phyloP scores from a whole-genome alignment of 2,329 filamentous ascomycete genomes.

The Fusarium compactum region DNA sequence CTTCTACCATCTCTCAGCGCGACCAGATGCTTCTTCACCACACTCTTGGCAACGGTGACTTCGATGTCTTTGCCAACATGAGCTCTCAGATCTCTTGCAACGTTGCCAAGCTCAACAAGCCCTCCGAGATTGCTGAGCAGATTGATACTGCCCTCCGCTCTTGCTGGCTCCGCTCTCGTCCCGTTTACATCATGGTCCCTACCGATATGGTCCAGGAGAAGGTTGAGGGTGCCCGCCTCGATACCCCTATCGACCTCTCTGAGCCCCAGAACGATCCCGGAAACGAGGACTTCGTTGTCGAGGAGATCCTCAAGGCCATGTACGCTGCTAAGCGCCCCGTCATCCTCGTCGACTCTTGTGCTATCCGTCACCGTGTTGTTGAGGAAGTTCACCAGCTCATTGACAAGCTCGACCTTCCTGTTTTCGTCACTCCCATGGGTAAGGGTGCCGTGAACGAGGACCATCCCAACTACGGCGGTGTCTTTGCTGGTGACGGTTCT shows the following conservation, averaged over 20 bases:
- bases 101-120: conserved; percentile 76
- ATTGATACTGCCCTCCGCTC: conserved; percentile 83
- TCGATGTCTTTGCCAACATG: conserved; percentile 86
- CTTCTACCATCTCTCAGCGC: conserved; percentile 61
- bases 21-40: conserved; percentile 70
- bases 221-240: conserved; percentile 78
- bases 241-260: conserved; percentile 75
- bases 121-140: conserved; percentile 75
- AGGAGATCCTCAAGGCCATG: conserved; percentile 79
- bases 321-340: conserved; percentile 79
- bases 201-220: conserved; percentile 84
- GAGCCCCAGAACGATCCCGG: conserved; percentile 75
- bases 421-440: conserved; percentile 91
- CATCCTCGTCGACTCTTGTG: conserved; percentile 85
- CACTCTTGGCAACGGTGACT: conserved; percentile 82
- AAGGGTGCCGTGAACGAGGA: conserved; percentile 86
- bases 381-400: conserved; percentile 79
- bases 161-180: conserved; percentile 79
- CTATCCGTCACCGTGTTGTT: conserved; percentile 79
- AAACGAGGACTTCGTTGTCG: conserved; percentile 84
- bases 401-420: conserved; percentile 78
- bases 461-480: conserved; percentile 80
- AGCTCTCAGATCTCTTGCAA: conserved; percentile 77
- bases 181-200: conserved; percentile 86
- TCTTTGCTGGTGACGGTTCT: conserved; percentile 85